phyloP scores from a whole-genome alignment of 1,284 basidiomycete genomes.

The Pascua sp. region DNA sequence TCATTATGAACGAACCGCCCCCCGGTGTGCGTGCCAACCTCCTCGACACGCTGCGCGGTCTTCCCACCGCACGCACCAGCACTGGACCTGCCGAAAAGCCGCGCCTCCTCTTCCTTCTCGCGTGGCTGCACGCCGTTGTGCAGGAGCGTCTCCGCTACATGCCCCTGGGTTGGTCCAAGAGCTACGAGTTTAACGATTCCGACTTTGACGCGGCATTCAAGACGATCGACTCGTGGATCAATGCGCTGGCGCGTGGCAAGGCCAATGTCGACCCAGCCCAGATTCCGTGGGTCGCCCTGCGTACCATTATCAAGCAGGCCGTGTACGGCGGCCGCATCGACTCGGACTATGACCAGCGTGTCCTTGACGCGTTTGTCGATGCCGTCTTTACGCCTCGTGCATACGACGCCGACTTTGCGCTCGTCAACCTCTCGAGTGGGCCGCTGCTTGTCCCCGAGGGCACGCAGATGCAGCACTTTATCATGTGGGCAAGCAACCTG shows the following conservation, averaged over 20 bases:
- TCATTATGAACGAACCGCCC: slow-evolving; percentile 96
- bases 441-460: slow-evolving; percentile 79
- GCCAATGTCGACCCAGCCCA: slow-evolving; percentile 83
- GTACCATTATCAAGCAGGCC: slow-evolving; percentile 86
- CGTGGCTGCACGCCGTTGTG: slow-evolving; percentile 96
- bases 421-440: slow-evolving; percentile 61
- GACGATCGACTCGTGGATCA: slow-evolving; percentile 87
- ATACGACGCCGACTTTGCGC: slow-evolving; percentile 86
- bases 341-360: slow-evolving; percentile 86
- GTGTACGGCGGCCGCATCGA: slow-evolving; percentile 92
- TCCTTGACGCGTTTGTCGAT: slow-evolving; percentile 88
- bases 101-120: slow-evolving; percentile 87
- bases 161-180: slow-evolving; percentile 91
- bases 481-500: slow-evolving; percentile 77
- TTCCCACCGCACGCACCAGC: slow-evolving; percentile 60
- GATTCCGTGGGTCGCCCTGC: slow-evolving; percentile 89
- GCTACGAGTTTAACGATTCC: slow-evolving; percentile 96
- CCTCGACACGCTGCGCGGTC: slow-evolving; percentile 78
- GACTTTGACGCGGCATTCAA: slow-evolving; percentile 89
- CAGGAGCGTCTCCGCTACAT: slow-evolving; percentile 93
- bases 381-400: slow-evolving; percentile 77
- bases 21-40: slow-evolving; percentile 93
- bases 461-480: slow-evolving; percentile 82
- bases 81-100: slow-evolving; percentile 87
- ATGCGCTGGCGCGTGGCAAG: slow-evolving; percentile 71